Evolutionary conservation across 2,329 filamentous ascomycete species (phyloP).

Genomic region (Xylariaceae sp.): DNA sequence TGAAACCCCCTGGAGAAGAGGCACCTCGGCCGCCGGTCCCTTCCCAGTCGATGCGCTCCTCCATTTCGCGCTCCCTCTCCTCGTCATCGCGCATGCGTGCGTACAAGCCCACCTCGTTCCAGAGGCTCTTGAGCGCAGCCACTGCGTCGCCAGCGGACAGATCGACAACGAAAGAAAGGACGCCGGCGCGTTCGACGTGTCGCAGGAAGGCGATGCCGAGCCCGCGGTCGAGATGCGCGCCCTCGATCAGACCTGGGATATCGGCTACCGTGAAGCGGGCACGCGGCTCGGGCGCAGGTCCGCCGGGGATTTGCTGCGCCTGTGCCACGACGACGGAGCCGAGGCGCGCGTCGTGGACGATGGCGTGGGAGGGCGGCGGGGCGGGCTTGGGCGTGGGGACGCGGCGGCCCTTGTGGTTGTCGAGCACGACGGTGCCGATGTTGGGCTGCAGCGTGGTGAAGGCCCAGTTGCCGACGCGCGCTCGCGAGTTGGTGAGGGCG

Average conservation of each 20-base stretch:
- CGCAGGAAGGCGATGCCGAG: slow-evolving; percentile 88
- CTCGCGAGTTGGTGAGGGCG: slow-evolving; percentile 81
- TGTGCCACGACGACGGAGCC: slow-evolving; percentile 25
- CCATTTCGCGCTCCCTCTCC: slow-evolving; percentile 61
- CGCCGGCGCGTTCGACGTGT: slow-evolving; percentile 88
- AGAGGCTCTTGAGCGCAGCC: slow-evolving; percentile 71
- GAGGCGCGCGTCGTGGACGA: slow-evolving; percentile 25
- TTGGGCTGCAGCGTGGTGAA: slow-evolving; percentile 95
- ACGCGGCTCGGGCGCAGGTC: slow-evolving; percentile 45
- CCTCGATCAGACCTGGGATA: slow-evolving; percentile 89
- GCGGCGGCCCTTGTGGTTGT: slow-evolving; percentile 77
- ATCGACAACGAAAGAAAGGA: slow-evolving; percentile 92
- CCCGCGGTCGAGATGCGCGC: slow-evolving; percentile 86
- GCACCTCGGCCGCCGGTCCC: slow-evolving; percentile 41
- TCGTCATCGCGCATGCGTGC: slow-evolving; percentile 72
- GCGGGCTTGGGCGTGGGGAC: slow-evolving; percentile 29
- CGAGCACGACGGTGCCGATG: slow-evolving; percentile 91
- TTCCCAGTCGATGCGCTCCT: slow-evolving; percentile 53
- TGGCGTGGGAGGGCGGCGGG: slow-evolving; percentile 35
- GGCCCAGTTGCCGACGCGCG: slow-evolving; percentile 89
- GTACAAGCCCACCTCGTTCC: slow-evolving; percentile 88
- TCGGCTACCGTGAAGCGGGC: slow-evolving; percentile 91
- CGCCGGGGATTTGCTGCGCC: slow-evolving; percentile 16
- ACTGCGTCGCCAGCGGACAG: slow-evolving; percentile 77
- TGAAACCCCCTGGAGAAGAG: slow-evolving; percentile 5